Evolutionary conservation across 768 basidiomycete genomes (phyloP).

Genomic region (Suillus subalutaceus): DNA sequence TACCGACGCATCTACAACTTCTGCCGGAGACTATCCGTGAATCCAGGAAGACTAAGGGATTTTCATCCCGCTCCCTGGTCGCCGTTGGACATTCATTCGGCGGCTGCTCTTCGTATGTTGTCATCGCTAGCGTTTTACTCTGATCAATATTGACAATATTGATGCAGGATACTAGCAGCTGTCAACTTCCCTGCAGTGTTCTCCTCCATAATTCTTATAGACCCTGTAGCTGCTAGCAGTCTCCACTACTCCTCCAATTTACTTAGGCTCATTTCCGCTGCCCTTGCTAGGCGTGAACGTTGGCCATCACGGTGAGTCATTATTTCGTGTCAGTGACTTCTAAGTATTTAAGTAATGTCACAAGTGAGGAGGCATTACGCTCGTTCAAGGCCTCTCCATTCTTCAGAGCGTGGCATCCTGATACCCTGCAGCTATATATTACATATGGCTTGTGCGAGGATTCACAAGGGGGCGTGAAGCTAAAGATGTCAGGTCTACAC

Average conservation of each 20-base stretch:
- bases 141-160: slow-evolving; percentile 5
- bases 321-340: neutral
- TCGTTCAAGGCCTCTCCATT: slow-evolving; percentile 58
- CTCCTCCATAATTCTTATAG: slow-evolving; percentile 70
- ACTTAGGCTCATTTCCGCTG: slow-evolving; percentile 25
- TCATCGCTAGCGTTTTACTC: neutral
- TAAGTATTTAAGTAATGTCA: neutral
- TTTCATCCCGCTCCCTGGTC: slow-evolving; percentile 56
- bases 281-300: slow-evolving; percentile 54
- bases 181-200: slow-evolving; percentile 67
- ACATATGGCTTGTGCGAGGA: slow-evolving; percentile 52
- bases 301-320: slow-evolving; percentile 63
- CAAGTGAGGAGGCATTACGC: slow-evolving; percentile 61
- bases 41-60: slow-evolving; percentile 49
- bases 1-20: slow-evolving; percentile 60
- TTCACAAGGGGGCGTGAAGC: slow-evolving; percentile 42
- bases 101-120: slow-evolving; percentile 70
- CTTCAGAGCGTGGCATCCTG: slow-evolving; percentile 72
- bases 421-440: slow-evolving; percentile 60
- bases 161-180: slow-evolving; percentile 63
- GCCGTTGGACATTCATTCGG: slow-evolving; percentile 86
- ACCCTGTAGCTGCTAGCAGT: slow-evolving; percentile 64
- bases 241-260: neutral
- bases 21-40: slow-evolving; percentile 45
- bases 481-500: slow-evolving; percentile 69